Evolutionary conservation across 169 alveolate species (phyloP).

Genomic region (Ichthyophthirius multifiliis): DNA sequence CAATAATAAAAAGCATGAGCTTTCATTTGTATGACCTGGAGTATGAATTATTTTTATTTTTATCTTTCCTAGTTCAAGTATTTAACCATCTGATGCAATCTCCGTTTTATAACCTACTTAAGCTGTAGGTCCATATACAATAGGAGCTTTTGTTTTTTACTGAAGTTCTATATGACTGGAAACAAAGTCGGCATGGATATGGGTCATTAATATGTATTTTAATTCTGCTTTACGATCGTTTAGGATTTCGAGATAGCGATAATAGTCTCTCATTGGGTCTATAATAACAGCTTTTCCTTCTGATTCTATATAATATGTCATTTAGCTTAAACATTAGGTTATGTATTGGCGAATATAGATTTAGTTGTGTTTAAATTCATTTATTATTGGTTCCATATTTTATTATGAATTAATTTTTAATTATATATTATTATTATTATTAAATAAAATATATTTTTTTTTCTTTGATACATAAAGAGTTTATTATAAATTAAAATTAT

Average conservation of each 20-base stretch:
- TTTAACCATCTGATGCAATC: conserved; percentile 27
- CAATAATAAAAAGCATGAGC: conserved; percentile 27
- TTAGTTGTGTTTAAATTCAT: no score
- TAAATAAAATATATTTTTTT: no score
- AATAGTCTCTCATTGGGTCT: conserved; percentile 44
- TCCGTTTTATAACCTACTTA: conserved; percentile 3
- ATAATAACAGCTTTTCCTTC: conserved; percentile 33
- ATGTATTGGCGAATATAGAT: conserved; percentile 12
- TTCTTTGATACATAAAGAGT: no score
- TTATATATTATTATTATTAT: no score
- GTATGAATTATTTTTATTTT: conserved; percentile 39
- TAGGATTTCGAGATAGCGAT: conserved; percentile 17
- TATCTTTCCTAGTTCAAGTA: conserved; percentile 20
- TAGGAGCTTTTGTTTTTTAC: conserved; percentile 36
- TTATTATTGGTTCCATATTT: no score
- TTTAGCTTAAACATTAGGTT: conserved; percentile 41
- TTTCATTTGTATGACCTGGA: conserved; percentile 50
- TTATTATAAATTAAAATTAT: no score
- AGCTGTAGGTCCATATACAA: conserved; percentile 42
- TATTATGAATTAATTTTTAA: no score
- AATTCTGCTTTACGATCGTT: conserved; percentile 23
- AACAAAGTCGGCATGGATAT: conserved; percentile 52
- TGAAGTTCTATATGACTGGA: conserved; percentile 28
- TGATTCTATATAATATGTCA: conserved; percentile 37
- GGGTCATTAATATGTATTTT: conserved; percentile 40